Evolutionary conservation across 495 filamentous ascomycete genomes (phyloP).

Genomic region (Ascodesmis nigricans): DNA sequence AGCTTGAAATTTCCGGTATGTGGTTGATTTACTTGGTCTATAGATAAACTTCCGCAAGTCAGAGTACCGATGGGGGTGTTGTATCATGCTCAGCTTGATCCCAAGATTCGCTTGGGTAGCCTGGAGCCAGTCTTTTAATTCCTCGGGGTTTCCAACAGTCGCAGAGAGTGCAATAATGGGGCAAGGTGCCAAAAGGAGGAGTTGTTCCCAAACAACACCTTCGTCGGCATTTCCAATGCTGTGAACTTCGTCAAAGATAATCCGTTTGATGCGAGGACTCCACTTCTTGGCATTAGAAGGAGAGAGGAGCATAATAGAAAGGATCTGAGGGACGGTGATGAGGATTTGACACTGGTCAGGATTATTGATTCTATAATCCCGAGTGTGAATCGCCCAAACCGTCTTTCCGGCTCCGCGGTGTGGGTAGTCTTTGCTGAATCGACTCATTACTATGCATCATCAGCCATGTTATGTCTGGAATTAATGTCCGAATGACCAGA

Average conservation of each 20-base stretch:
- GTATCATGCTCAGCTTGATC: conserved; percentile 38
- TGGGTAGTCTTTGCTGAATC: conserved; percentile 40
- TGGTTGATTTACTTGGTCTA: conserved; percentile 21
- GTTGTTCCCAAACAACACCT: conserved; percentile 60
- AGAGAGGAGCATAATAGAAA: conserved; percentile 56
- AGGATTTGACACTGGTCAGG: conserved; percentile 51
- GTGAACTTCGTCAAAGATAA: conserved; percentile 70
- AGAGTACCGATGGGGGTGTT: conserved; percentile 44
- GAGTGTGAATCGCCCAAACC: conserved; percentile 60
- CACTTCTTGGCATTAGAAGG: conserved; percentile 43
- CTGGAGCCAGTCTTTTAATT: conserved; percentile 44
- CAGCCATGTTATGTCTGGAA: no score
- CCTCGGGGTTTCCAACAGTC: conserved; percentile 51
- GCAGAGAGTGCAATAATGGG: conserved; percentile 63
- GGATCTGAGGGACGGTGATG: conserved; percentile 55
- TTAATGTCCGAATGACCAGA: no score
- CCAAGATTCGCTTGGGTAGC: conserved; percentile 34
- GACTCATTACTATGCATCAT: conserved; percentile 37
- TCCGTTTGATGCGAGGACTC: conserved; percentile 41
- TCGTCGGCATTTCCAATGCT: conserved; percentile 61
- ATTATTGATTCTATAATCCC: conserved; percentile 53
- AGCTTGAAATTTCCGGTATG: conserved; percentile 10
- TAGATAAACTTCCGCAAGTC: conserved; percentile 54
- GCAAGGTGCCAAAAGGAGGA: conserved; percentile 49
- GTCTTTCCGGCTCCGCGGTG: conserved; percentile 32